Percentiles rank a stretch among this genome's conserved stretches.
Conservation (phyloP, 2,329 filamentous ascomycete genomes). For the Madurella fahalii region DNA sequence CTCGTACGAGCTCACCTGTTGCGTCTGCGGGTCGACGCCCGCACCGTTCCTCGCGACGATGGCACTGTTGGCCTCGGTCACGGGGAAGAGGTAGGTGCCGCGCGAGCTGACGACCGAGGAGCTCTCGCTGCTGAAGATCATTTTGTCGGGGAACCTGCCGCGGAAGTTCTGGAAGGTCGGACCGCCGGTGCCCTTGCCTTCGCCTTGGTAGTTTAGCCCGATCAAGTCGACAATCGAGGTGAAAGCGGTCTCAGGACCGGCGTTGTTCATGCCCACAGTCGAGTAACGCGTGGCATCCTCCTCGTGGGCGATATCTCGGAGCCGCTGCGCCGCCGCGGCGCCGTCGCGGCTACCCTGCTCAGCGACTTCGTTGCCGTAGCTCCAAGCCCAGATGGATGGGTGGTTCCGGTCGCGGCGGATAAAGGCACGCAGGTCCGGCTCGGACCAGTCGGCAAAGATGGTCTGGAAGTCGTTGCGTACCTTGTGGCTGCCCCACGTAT, state of each 20-base stretch:
- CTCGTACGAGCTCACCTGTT: slow-evolving; percentile 44
- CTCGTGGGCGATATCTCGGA: slow-evolving; percentile 40
- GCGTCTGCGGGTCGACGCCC: slow-evolving; percentile 35
- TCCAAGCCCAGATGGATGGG: slow-evolving; percentile 50
- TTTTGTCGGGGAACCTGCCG: slow-evolving; percentile 42
- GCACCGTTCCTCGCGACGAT: slow-evolving; percentile 35
- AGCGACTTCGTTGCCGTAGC: slow-evolving; percentile 50
- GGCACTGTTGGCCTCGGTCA: slow-evolving; percentile 32
- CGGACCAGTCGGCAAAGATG: slow-evolving; percentile 51
- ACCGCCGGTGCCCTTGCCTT: slow-evolving; percentile 35
- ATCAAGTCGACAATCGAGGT: slow-evolving; percentile 42
- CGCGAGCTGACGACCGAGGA: slow-evolving; percentile 46
- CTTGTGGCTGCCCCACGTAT: slow-evolving; percentile 47
- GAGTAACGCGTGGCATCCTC: slow-evolving; percentile 46
- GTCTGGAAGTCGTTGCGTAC: slow-evolving; percentile 46
- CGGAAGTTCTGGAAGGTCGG: slow-evolving; percentile 42
- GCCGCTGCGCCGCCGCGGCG: slow-evolving; percentile 30
- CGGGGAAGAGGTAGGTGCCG: slow-evolving; percentile 51
- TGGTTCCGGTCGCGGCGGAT: slow-evolving; percentile 54
- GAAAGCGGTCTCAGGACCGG: slow-evolving; percentile 37
- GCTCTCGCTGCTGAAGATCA: slow-evolving; percentile 42
- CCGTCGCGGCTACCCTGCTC: slow-evolving; percentile 41
- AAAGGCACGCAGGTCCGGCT: slow-evolving; percentile 48
- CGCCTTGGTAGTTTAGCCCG: slow-evolving; percentile 54
- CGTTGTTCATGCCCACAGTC: slow-evolving; percentile 46